Percentiles rank a stretch among this genome's conserved stretches.
Evolutionary conservation across 805 yeast genomes (phyloP).

Genomic region (Wickerhamomyces xylosicus): DNA sequence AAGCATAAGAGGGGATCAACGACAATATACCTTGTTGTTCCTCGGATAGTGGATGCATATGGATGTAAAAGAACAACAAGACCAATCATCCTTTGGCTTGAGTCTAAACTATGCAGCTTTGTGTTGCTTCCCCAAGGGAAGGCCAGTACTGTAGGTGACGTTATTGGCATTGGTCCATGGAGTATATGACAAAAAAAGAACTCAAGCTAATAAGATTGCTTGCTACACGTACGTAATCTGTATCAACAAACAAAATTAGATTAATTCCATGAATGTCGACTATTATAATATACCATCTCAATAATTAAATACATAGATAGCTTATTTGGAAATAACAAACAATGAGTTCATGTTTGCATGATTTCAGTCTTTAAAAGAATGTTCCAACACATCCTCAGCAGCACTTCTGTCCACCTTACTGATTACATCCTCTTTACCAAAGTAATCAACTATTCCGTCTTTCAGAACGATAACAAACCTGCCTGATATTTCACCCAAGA

Average conservation of each 20-base stretch:
- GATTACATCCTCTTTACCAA: slow-evolving; percentile 25
- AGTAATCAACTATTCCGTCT: slow-evolving; percentile 37
- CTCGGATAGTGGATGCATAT: slow-evolving; percentile 9
- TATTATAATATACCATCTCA: too few relatives aligned
- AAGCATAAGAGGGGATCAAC: slow-evolving; percentile 5
- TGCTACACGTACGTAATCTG: too few relatives aligned
- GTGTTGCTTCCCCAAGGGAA: slow-evolving; percentile 23
- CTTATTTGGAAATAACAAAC: too few relatives aligned
- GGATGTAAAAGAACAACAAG: slow-evolving; percentile 19
- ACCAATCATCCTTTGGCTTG: slow-evolving; percentile 21
- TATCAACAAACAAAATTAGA: too few relatives aligned
- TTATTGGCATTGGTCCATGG: slow-evolving; percentile 33
- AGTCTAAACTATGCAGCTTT: slow-evolving; percentile 28
- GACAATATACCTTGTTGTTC: slow-evolving; percentile 16
- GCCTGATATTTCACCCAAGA: slow-evolving; percentile 34
- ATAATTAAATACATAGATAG: too few relatives aligned
- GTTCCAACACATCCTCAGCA: too few relatives aligned
- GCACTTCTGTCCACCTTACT: slow-evolving; percentile 27
- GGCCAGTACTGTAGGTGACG: slow-evolving; percentile 21
- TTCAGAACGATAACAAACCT: slow-evolving; percentile 66
- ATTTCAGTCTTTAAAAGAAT: too few relatives aligned
- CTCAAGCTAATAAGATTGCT: too few relatives aligned
- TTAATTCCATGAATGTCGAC: too few relatives aligned
- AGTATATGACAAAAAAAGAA: slow-evolving; percentile 2
- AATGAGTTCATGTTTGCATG: too few relatives aligned